phyloP scores from a whole-genome alignment of 2,329 filamentous ascomycete species.

The Hymenoscyphus fraxineus region DNA sequence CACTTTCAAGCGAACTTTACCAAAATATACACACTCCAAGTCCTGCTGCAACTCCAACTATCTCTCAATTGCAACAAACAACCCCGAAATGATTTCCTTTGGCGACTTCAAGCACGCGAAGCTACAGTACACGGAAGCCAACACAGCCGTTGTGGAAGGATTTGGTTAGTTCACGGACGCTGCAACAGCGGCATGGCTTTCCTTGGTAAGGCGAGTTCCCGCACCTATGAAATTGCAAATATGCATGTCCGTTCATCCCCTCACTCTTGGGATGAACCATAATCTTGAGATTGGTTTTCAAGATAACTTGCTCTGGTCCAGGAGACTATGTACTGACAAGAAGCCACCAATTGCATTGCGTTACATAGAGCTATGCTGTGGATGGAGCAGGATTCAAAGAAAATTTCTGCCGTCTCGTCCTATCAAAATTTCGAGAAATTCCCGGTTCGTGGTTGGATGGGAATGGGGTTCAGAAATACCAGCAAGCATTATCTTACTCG shows the following conservation, averaged over 20 bases:
- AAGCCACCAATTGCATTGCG: no score
- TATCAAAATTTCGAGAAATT: not conserved
- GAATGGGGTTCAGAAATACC: not conserved
- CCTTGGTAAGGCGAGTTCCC: not conserved
- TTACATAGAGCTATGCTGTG: no score
- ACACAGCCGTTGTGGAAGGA: not conserved
- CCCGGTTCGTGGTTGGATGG: not conserved
- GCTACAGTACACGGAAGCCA: not conserved
- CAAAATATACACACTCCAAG: not conserved
- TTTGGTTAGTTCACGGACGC: constrained; percentile 1
- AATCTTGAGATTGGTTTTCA: not conserved
- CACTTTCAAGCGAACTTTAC: not conserved
- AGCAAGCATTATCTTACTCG: not conserved
- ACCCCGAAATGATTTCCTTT: constrained; percentile 4
- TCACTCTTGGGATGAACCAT: constrained; percentile 9
- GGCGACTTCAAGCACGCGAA: constrained; percentile 6
- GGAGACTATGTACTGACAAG: not conserved
- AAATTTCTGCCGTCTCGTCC: not conserved
- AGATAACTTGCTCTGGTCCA: not conserved
- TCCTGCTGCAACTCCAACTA: not conserved
- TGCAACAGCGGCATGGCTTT: constrained; percentile 1
- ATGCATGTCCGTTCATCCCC: constrained; percentile 2
- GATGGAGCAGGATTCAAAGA: not conserved
- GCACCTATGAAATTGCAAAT: not conserved
- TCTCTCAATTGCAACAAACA: not conserved